These are phyloP conservation scores for Botrytis paeoniae DNA, from an alignment of 2,329 filamentous ascomycete species.

Conservation along the genomic window DNA sequence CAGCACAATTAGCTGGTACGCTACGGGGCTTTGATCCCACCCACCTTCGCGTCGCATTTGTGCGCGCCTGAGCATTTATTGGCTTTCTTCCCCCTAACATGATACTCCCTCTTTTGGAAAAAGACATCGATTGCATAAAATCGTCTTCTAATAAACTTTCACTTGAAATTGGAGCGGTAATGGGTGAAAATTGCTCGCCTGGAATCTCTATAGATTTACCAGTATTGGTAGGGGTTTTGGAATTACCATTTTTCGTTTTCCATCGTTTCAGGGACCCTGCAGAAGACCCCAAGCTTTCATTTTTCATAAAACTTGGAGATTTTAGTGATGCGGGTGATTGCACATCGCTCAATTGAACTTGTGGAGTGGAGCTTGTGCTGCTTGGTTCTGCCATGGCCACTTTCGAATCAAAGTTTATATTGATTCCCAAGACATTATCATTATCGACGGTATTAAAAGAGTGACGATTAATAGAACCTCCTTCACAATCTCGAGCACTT, in stretches of 20 bases:
- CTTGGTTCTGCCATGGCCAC: not conserved
- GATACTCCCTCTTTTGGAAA: constrained; percentile 62
- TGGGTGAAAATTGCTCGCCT: constrained; percentile 46
- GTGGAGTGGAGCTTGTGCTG: not conserved
- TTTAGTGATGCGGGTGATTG: constrained; percentile 17
- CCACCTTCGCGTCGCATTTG: constrained; percentile 31
- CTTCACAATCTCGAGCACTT: constrained; percentile 39
- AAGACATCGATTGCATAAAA: constrained; percentile 54
- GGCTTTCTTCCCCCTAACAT: constrained; percentile 53
- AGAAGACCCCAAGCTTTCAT: constrained; percentile 22
- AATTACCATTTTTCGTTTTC: constrained; percentile 25
- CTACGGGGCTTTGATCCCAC: constrained; percentile 13
- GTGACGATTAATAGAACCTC: constrained; percentile 20
- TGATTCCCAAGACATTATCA: constrained; percentile 28
- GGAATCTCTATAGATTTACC: constrained; percentile 26
- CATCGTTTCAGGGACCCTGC: constrained; percentile 21
- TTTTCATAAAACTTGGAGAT: constrained; percentile 22
- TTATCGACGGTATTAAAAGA: constrained; percentile 38
- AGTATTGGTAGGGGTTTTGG: constrained; percentile 20
- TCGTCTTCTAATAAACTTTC: constrained; percentile 57
- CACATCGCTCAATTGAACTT: constrained; percentile 10
- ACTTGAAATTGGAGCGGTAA: constrained; percentile 56
- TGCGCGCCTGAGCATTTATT: constrained; percentile 29
- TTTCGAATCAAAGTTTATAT: constrained; percentile 31
- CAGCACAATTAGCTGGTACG: constrained; percentile 16